Base-by-base conservation (phyloP, 306 rosid species). In the Cucurbita maxima region DNA sequence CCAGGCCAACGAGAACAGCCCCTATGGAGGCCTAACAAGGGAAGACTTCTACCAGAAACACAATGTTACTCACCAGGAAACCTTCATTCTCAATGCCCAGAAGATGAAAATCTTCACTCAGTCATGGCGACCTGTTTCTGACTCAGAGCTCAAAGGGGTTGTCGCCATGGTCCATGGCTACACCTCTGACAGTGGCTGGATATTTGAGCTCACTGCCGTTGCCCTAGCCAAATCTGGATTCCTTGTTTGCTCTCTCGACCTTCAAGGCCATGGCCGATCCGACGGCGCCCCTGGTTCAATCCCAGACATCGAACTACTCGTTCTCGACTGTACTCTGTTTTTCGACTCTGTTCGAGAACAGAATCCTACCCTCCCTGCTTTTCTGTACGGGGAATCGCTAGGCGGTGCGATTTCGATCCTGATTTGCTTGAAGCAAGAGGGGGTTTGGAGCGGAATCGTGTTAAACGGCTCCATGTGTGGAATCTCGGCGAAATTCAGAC, bases 131-230 rank as follows among this genome's bases (percentile, higher is more conserved):
- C 77, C 77, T 30, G 58, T 2, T 15, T 44, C 77, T 9, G 57
- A 57, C n/a, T 0, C 18, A 7, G 7, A 74, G 3, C 77, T 58
- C 53, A 74, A 59, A 74, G 77, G 77, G 15, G n/a, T 74, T 22
- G 71, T 74, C 8, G 70, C 70, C 58, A 74, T 74, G 77, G 44
- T 58, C n/a, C 77, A 74, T 59, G 77, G 77, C 77, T 74, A 45
- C 77, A 34, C 71, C 52, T 44, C n/a, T 4, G 77, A 74, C 58
- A 57, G 69, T 41, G 37, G 77, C 44, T 74, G 77, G 77, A 30
- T 59, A 14, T 74, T 58, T 14, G 77, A 74, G 69, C 77, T 74
- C 25, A 57, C 77, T 2, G 53, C 45, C 19, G 48, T 74, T 8
- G 70, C 77, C 70, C 58, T 74, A 58, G 70, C 77, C 44, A 74